Percentiles rank a stretch among this genome's conserved stretches.
Evolutionary conservation across 1,139 yeast genomes (phyloP).

Genomic region (Scheffersomyces parashehatae): DNA sequence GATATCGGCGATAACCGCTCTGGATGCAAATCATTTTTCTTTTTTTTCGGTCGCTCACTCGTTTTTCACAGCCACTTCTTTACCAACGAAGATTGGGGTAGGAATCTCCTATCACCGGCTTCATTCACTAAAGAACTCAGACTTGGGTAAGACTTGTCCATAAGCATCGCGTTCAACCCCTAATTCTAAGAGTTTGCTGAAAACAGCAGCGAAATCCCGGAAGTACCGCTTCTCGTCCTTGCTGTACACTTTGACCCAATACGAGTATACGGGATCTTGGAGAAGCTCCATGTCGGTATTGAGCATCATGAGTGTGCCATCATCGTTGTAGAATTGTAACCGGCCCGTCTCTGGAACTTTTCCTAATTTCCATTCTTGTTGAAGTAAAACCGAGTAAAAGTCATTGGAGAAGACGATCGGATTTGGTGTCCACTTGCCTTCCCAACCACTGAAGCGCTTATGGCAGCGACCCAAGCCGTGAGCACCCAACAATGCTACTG

Average conservation of each 20-base stretch:
- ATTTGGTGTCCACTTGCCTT: conserved; percentile 42
- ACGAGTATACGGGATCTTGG: conserved; percentile 46
- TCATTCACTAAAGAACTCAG: background rate
- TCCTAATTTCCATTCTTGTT: conserved; percentile 33
- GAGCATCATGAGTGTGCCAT: conserved; percentile 59
- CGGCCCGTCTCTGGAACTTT: conserved; percentile 42
- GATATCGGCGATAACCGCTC: too few species aligned
- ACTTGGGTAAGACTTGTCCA: conserved; percentile 14
- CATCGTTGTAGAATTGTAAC: conserved; percentile 36
- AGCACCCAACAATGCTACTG: conserved; percentile 64
- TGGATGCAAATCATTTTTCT: too few species aligned
- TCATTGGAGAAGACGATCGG: conserved; percentile 40
- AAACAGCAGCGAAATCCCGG: conserved; percentile 54
- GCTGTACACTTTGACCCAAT: conserved; percentile 57
- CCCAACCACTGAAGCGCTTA: conserved; percentile 47
- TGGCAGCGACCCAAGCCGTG: conserved; percentile 70
- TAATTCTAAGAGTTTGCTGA: conserved; percentile 57
- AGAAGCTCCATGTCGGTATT: conserved; percentile 62
- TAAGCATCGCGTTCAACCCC: conserved; percentile 37
- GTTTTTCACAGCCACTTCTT: too few species aligned
- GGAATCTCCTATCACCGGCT: too few species aligned
- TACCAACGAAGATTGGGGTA: too few species aligned
- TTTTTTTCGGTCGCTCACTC: too few species aligned
- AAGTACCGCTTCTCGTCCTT: conserved; percentile 51
- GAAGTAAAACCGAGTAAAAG: conserved; percentile 30